phyloP scores from a whole-genome alignment of 805 yeast genomes.

The Maudiozyma turicensis region DNA sequence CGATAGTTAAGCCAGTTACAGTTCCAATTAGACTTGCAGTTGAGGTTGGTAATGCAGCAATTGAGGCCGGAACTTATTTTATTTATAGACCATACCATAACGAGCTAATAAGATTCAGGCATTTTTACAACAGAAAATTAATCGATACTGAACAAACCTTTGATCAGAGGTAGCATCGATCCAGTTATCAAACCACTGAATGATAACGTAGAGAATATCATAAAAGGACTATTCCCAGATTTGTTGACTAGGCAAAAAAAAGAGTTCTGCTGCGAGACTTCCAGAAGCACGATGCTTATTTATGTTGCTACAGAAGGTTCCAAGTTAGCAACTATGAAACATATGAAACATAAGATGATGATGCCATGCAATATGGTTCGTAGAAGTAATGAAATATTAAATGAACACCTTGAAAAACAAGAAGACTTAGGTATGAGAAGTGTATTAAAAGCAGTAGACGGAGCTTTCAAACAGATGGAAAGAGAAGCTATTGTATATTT shows the following conservation, averaged over 20 bases:
- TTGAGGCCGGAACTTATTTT: slow-evolving; percentile 27
- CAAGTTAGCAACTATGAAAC: not conserved
- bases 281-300: slow-evolving; percentile 39
- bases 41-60: slow-evolving; percentile 26
- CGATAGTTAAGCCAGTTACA: slow-evolving; percentile 43
- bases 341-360: not conserved
- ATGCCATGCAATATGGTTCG: not conserved
- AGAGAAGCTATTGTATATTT: slow-evolving; percentile 19
- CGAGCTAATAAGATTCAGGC: slow-evolving; percentile 39
- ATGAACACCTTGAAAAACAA: slow-evolving; percentile 33
- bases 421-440: slow-evolving; percentile 26
- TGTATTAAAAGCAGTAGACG: slow-evolving; percentile 27
- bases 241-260: slow-evolving; percentile 34
- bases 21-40: slow-evolving; percentile 34
- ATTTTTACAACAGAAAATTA: slow-evolving; percentile 39
- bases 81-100: slow-evolving; percentile 40
- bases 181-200: slow-evolving; percentile 57
- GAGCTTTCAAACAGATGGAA: slow-evolving; percentile 26
- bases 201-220: slow-evolving; percentile 37
- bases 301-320: slow-evolving; percentile 33
- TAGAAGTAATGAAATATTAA: slow-evolving; percentile 15
- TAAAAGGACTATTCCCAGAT: slow-evolving; percentile 40
- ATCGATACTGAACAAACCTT: slow-evolving; percentile 53
- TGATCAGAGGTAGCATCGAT: slow-evolving; percentile 52
- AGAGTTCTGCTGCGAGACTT: slow-evolving; percentile 45